Percentiles rank a stretch among this genome's conserved stretches.
phyloP scores from a whole-genome alignment of 2,329 filamentous ascomycete species.

The Claviceps fusiformis region DNA sequence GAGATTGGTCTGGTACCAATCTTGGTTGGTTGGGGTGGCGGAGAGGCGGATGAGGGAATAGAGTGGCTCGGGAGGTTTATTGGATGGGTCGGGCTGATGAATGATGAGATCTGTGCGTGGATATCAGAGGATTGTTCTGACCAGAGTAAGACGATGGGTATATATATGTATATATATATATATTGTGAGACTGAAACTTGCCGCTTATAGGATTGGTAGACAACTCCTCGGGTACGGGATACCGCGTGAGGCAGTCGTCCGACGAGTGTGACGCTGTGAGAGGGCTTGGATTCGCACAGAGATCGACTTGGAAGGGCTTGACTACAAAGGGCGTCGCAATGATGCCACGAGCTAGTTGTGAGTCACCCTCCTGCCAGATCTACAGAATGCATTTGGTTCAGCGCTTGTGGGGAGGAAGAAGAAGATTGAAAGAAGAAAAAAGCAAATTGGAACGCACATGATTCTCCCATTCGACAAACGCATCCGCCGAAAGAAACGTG shows the following conservation, averaged over 20 bases:
- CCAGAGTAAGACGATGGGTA: not conserved
- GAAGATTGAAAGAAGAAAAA: not conserved
- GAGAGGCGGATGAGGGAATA: conserved; percentile 41
- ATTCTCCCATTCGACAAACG: conserved; percentile 44
- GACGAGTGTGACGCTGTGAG: conserved; percentile 23
- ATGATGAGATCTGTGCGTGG: conserved; percentile 31
- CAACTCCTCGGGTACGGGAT: conserved; percentile 19
- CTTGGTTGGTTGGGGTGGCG: conserved; percentile 33
- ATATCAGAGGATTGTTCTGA: not conserved
- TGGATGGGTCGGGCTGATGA: conserved; percentile 15
- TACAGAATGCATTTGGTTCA: conserved; percentile 10
- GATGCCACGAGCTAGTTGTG: conserved; percentile 35
- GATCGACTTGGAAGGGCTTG: conserved; percentile 35
- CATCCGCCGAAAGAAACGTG: conserved; percentile 34
- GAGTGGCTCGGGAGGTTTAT: conserved; percentile 21
- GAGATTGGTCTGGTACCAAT: conserved; percentile 41
- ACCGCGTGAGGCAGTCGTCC: conserved; percentile 32
- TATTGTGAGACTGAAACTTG: not conserved
- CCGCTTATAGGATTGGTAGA: conserved; percentile 20
- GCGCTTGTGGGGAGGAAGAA: not conserved
- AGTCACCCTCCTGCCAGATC: conserved; percentile 27
- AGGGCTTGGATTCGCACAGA: conserved; percentile 17
- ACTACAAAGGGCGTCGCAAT: conserved; percentile 37
- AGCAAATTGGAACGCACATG: conserved; percentile 19
- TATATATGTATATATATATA: not conserved